Percentiles rank a stretch among this genome's conserved stretches.
Conservation (phyloP, 148 eudicot species). For the Arctostaphylos glauca region DNA sequence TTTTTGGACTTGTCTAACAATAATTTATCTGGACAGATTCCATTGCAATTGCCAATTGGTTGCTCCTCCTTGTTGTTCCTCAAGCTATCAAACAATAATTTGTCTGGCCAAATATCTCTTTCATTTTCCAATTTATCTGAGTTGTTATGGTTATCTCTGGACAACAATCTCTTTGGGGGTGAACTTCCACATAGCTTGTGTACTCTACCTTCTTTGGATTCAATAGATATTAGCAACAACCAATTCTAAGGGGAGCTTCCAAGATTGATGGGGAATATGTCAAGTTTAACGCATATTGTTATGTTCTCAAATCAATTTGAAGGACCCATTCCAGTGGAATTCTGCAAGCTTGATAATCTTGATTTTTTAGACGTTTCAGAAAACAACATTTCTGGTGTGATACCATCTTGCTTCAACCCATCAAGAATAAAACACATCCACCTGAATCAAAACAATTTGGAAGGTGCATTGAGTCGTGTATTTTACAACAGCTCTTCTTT, state of each 20-base stretch:
- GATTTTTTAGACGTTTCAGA: constrained; percentile 9
- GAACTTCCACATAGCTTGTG: neutral
- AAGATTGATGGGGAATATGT: neutral
- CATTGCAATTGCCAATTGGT: neutral
- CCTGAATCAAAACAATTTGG: neutral
- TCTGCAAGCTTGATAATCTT: neutral
- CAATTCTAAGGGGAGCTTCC: neutral
- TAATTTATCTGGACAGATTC: neutral
- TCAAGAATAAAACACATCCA: neutral
- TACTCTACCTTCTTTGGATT: neutral
- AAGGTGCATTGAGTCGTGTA: neutral
- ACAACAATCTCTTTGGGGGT: neutral
- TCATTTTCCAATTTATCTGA: neutral
- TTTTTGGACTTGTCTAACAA: neutral
- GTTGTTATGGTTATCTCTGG: no score
- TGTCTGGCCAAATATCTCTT: neutral
- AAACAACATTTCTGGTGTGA: neutral
- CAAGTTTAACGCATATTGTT: neutral
- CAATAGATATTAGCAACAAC: neutral
- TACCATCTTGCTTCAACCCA: constrained; percentile 10
- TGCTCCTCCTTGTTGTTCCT: neutral
- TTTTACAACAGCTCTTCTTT: constrained; percentile 5
- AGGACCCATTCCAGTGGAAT: constrained; percentile 9
- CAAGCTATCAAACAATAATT: neutral
- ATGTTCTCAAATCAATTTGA: neutral